These are phyloP conservation scores for Talinum fruticosum DNA, from an alignment of 148 eudicot species.

Conservation along the genomic window DNA sequence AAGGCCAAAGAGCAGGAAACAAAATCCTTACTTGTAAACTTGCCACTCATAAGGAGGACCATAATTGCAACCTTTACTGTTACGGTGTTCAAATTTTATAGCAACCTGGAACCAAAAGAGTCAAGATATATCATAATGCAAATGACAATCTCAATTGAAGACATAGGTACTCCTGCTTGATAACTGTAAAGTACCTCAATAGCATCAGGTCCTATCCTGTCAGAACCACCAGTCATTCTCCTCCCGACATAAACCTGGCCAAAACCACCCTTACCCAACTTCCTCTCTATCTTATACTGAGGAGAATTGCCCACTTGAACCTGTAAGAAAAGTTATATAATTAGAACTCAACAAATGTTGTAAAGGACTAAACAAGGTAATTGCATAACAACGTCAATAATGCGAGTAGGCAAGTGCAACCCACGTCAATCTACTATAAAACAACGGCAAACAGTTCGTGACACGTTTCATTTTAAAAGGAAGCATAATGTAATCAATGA, in stretches of 20 bases:
- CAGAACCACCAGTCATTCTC: conserved; percentile 71
- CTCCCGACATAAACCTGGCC: conserved; percentile 96
- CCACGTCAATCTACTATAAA: not conserved
- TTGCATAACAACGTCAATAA: not conserved
- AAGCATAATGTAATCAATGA: not conserved
- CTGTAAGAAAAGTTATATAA: conserved; percentile 36
- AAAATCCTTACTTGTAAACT: conserved; percentile 72
- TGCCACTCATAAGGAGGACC: conserved; percentile 99
- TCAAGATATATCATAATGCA: not conserved
- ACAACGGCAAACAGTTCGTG: not conserved
- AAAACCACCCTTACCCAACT: conserved; percentile 96
- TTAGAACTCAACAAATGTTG: conserved; percentile 6
- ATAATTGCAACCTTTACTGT: conserved; percentile 92
- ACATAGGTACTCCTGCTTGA: not conserved
- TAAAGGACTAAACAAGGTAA: not conserved
- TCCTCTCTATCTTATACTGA: conserved; percentile 67
- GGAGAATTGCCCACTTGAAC: conserved; percentile 93
- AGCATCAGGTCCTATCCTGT: conserved; percentile 86
- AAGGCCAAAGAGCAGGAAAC: not conserved
- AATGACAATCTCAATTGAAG: not conserved
- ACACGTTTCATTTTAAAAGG: not conserved
- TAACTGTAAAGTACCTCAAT: conserved; percentile 56
- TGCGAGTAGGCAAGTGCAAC: not conserved
- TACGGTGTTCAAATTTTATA: conserved; percentile 87
- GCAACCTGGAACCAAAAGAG: conserved; percentile 57